Percentiles rank a stretch among this genome's conserved stretches.
Evolutionary conservation across 2,329 filamentous ascomycete genomes (phyloP).

Genomic region (Neophaeococcomyces aloes): DNA sequence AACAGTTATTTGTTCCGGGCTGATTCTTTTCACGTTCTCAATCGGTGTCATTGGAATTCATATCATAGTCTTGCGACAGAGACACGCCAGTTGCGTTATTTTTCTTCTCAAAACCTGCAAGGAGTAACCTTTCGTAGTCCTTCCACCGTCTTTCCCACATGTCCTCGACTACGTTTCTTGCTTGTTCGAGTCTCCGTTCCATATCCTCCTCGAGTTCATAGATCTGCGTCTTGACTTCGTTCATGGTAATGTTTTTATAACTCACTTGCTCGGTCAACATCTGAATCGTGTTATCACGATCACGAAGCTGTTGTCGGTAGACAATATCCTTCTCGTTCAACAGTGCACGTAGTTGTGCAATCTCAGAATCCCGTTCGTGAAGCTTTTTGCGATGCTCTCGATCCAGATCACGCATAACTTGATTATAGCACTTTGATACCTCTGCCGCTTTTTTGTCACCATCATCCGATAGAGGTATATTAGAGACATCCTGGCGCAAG

Average conservation of each 20-base stretch:
- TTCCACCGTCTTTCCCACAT: conserved; percentile 29
- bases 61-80: no score
- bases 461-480: not conserved
- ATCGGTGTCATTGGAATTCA: no score
- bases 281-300: conserved; percentile 22
- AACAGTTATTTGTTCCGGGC: no score
- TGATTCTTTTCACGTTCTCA: no score
- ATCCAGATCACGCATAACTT: conserved; percentile 25
- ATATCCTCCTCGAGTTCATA: conserved; percentile 20
- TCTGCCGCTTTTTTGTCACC: not conserved
- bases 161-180: conserved; percentile 27
- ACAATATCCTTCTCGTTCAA: conserved; percentile 26
- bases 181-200: conserved; percentile 23
- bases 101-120: no score
- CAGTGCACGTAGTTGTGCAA: conserved; percentile 22
- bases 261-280: not conserved
- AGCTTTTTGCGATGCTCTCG: conserved; percentile 23
- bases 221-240: conserved; percentile 23
- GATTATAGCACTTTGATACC: conserved; percentile 22
- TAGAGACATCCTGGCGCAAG: no score
- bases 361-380: conserved; percentile 23
- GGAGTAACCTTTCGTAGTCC: conserved; percentile 23
- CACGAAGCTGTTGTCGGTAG: conserved; percentile 24
- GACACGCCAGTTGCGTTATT: no score
- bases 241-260: conserved; percentile 14